Percentiles rank a stretch among this genome's conserved stretches.
These are phyloP conservation scores for Heterobasidion parviporum DNA, from an alignment of 1,284 basidiomycete species.

Conservation along the genomic window DNA sequence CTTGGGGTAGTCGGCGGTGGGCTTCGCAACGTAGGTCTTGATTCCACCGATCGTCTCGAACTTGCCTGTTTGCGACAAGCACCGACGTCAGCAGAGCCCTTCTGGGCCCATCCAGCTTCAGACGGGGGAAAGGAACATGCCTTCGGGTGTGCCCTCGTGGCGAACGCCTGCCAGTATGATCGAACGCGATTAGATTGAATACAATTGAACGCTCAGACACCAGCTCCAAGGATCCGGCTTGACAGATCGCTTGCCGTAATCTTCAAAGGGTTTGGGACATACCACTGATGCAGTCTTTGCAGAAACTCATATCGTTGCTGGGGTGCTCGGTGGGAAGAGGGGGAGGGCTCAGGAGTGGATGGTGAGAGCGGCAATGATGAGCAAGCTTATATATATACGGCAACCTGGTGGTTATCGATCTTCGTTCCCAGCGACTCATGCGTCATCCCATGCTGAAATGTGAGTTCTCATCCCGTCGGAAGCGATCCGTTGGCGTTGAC, in stretches of 20 bases:
- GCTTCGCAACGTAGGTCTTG: constrained; percentile 43
- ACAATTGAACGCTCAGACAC: background rate
- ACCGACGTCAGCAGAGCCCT: background rate
- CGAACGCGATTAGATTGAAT: background rate
- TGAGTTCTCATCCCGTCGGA: no score
- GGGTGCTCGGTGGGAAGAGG: background rate
- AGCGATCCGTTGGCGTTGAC: no score
- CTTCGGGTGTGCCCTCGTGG: constrained; percentile 47
- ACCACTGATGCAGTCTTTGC: constrained; percentile 43
- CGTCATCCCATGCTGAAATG: background rate
- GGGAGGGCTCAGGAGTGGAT: background rate
- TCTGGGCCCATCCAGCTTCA: background rate
- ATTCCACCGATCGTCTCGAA: constrained; percentile 38
- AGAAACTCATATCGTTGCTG: constrained; percentile 37
- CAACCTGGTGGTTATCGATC: background rate
- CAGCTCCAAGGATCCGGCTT: background rate
- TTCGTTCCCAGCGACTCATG: background rate
- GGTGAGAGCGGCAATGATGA: background rate
- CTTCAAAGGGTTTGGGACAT: constrained; percentile 3
- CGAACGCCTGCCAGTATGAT: constrained; percentile 32
- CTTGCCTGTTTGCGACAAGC: constrained; percentile 24
- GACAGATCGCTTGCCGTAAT: background rate
- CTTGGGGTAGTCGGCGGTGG: constrained; percentile 37
- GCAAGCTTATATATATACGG: background rate
- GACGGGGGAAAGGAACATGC: constrained; percentile 19